Percentiles rank a stretch among this genome's conserved stretches.
These are phyloP conservation scores for Albatrellus sp. DNA, from an alignment of 1,284 basidiomycete species.

Conservation along the genomic window DNA sequence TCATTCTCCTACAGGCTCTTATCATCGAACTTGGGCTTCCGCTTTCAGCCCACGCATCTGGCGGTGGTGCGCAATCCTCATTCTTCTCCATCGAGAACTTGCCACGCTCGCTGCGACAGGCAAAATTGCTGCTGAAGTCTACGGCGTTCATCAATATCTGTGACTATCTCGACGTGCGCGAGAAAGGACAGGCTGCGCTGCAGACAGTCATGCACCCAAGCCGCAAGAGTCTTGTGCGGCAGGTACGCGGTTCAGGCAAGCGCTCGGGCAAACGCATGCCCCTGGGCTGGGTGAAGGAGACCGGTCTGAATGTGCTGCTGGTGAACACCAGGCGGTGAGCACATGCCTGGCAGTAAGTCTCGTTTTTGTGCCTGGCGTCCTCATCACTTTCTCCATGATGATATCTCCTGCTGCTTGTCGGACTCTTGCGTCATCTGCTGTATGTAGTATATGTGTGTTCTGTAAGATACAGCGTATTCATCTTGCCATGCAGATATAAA, in stretches of 20 bases:
- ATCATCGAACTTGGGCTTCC: constrained; percentile 31
- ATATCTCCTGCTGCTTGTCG: too few species aligned
- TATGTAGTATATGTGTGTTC: too few species aligned
- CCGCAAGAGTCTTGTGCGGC: constrained; percentile 43
- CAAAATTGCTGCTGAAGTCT: constrained; percentile 49
- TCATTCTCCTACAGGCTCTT: constrained; percentile 27
- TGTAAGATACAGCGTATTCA: too few species aligned
- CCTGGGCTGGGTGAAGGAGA: constrained; percentile 46
- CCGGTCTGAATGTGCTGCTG: constrained; percentile 50
- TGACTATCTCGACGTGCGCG: constrained; percentile 58
- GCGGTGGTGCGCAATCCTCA: constrained; percentile 8
- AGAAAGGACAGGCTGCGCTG: constrained; percentile 49
- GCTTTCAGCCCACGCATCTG: constrained; percentile 41
- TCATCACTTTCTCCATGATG: too few species aligned
- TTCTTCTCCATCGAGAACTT: constrained; percentile 23
- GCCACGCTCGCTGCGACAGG: constrained; percentile 45
- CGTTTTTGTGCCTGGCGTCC: too few species aligned
- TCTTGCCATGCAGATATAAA: too few species aligned
- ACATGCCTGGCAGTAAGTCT: too few species aligned
- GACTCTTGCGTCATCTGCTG: too few species aligned
- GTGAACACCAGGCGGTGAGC: constrained; percentile 17
- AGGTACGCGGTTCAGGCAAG: constrained; percentile 28
- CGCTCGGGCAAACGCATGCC: constrained; percentile 27
- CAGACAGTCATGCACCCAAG: constrained; percentile 48
- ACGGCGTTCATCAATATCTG: constrained; percentile 56